Base-by-base conservation (phyloP, 2,329 filamentous ascomycete species). In the Torrubiellomyces zombiae region DNA sequence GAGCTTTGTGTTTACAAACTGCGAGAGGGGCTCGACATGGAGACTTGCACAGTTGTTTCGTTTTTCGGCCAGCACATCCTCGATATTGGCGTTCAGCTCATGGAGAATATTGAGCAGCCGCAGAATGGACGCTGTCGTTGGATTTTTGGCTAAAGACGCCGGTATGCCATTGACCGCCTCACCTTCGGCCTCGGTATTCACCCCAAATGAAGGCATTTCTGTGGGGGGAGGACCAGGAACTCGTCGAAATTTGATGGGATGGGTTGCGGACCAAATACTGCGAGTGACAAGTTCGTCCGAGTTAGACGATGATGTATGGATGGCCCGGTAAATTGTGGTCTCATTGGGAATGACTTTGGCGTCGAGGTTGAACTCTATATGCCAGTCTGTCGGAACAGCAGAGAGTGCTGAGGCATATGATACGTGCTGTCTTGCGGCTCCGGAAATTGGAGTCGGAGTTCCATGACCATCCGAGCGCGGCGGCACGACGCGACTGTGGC, bases 1-100 rank as follows among this genome's bases (percentile, higher is more conserved):
- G 18, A 98, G 67, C 50, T 98, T 98, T 1, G 89, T 94, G 45
- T 98, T 98, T 52, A 98, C 89, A 40, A 98, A 98, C 38, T 95
- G 85, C 3, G 85, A 76, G 23, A 91, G 52, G 0, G 86, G 80
- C 50, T 95, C 86, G 2, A 75, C 64, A 24, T 79, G 80, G 15
- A 91, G 58, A 32, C 70, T 73, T 30, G 78, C 53, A 3, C 67
- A 56, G 26, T 74, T 72, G 41, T 77, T 77, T 25, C 45, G 38
- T 39, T 78, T 77, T 32, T 86, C 78, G 3, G 78, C 67, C 32
- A 94, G 51, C 4, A 95, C 77, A 44, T 95, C 86, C 37, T 94
- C 85, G 10, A 94, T 68, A 32, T 94, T 92, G 16, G 81, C 75
- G 42, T 95, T 98, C 35, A 98, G 60, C 26, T 86, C 78, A 42